Conservation (phyloP, 108 stramenopile genomes). For the Nitzschia sp. region DNA sequence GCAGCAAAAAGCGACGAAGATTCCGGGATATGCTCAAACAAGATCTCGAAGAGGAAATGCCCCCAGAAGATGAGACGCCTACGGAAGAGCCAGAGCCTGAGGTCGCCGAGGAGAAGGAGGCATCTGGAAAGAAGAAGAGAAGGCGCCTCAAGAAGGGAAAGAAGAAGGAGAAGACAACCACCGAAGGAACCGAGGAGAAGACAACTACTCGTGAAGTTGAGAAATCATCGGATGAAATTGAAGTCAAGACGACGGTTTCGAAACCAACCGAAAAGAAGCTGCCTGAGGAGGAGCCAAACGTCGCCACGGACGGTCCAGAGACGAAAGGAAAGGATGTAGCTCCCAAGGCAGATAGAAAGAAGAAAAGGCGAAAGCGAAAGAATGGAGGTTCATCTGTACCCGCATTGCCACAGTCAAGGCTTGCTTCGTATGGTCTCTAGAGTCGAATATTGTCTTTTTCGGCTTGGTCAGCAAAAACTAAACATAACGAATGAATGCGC, state of each 20-base stretch:
- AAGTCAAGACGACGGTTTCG: background rate
- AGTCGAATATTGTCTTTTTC: too few species aligned
- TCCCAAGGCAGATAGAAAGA: slow-evolving; percentile 15
- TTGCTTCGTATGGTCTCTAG: slow-evolving; percentile 79
- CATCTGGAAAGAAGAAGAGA: slow-evolving; percentile 57
- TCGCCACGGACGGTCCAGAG: background rate
- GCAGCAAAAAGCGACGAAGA: slow-evolving; percentile 67
- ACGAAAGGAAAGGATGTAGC: background rate
- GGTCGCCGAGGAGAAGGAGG: slow-evolving; percentile 17
- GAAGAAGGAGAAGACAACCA: slow-evolving; percentile 36
- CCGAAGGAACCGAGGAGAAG: slow-evolving; percentile 3
- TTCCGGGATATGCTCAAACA: slow-evolving; percentile 77
- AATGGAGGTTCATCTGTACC: slow-evolving; percentile 45
- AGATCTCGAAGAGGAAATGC: slow-evolving; percentile 49
- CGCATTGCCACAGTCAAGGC: slow-evolving; percentile 66
- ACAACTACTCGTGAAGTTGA: background rate
- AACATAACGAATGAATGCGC: too few species aligned
- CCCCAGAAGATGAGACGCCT: slow-evolving; percentile 20
- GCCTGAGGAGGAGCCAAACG: background rate
- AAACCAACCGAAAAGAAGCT: background rate
- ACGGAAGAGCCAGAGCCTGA: slow-evolving; percentile 31
- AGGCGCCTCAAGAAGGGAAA: slow-evolving; percentile 51
- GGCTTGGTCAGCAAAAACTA: too few species aligned
- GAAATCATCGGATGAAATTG: background rate
- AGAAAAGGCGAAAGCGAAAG: slow-evolving; percentile 46